phyloP scores from a whole-genome alignment of 2,329 filamentous ascomycete species.

The Paecilomyces sp. region DNA sequence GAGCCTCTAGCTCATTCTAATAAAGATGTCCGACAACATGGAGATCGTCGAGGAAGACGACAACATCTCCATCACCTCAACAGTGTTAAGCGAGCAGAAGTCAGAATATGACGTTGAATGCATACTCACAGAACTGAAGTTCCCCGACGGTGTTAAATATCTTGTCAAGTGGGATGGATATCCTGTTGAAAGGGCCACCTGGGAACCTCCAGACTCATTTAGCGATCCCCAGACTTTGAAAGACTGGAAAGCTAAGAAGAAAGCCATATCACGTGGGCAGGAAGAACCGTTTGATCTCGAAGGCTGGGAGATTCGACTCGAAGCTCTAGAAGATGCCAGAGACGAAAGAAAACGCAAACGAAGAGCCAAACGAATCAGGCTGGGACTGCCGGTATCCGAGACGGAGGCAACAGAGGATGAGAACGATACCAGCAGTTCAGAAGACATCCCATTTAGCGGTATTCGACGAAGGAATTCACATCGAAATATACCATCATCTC shows the following conservation, averaged over 20 bases:
- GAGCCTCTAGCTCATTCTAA: neutral
- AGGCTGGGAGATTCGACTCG: constrained; percentile 19
- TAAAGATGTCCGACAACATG: neutral
- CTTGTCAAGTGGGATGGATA: constrained; percentile 62
- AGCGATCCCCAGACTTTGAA: constrained; percentile 27
- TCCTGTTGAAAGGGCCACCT: constrained; percentile 48
- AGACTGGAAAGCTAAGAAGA: constrained; percentile 33
- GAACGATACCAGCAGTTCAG: neutral
- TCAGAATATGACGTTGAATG: constrained; percentile 44
- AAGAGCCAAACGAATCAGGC: constrained; percentile 18
- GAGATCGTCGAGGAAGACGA: constrained; percentile 37
- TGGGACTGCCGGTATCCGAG: constrained; percentile 8
- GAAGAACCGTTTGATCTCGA: constrained; percentile 24
- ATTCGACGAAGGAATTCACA: neutral
- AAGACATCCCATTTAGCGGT: neutral
- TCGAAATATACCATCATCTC: neutral
- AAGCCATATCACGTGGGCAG: constrained; percentile 21
- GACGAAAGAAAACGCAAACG: constrained; percentile 19
- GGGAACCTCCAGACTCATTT: constrained; percentile 44
- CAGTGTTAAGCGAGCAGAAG: constrained; percentile 33
- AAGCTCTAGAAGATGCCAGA: constrained; percentile 12
- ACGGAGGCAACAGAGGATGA: neutral
- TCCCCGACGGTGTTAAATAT: constrained; percentile 37
- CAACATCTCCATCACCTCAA: constrained; percentile 53
- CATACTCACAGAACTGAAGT: constrained; percentile 4